Evolutionary conservation across 140 eudicot species (phyloP).

Genomic region (Cichorium intybus): DNA sequence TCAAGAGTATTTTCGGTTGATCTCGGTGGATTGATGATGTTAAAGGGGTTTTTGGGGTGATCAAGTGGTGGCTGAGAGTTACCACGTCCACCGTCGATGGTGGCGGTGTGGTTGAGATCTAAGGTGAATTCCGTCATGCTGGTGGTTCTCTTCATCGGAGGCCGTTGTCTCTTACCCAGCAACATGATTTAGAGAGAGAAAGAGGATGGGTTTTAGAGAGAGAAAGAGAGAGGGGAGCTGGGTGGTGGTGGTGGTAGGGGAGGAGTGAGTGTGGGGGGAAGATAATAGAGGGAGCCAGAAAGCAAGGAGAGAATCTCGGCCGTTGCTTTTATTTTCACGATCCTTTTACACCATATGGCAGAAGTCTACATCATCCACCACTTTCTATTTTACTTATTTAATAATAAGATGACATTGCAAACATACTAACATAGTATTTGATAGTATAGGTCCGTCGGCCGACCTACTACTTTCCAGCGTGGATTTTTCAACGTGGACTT

Average conservation of each 20-base stretch:
- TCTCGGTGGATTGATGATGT: not conserved
- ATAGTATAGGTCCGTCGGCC: no score
- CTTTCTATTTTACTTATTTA: not conserved
- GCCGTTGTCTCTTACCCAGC: slow-evolving; percentile 65
- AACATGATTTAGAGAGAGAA: slow-evolving; percentile 28
- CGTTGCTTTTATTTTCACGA: slow-evolving; percentile 30
- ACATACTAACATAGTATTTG: no score
- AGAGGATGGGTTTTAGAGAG: slow-evolving; percentile 12
- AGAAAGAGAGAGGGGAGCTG: not conserved
- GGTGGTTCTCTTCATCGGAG: slow-evolving; percentile 65
- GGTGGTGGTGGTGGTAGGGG: slow-evolving; percentile 4
- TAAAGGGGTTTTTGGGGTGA: not conserved
- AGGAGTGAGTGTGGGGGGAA: slow-evolving; percentile 32
- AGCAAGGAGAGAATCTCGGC: slow-evolving; percentile 41
- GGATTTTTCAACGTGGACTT: no score
- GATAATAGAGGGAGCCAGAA: slow-evolving; percentile 36
- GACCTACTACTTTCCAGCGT: no score
- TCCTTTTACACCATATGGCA: slow-evolving; percentile 12
- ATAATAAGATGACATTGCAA: no score
- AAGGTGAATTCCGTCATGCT: slow-evolving; percentile 63
- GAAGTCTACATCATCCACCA: slow-evolving; percentile 20
- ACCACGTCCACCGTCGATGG: not conserved
- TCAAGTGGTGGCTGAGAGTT: not conserved
- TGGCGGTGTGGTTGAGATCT: slow-evolving; percentile 27
- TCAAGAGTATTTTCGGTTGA: not conserved